Evolutionary conservation across 2,329 filamentous ascomycete genomes (phyloP).

Genomic region (Tolypocladium nubicola): DNA sequence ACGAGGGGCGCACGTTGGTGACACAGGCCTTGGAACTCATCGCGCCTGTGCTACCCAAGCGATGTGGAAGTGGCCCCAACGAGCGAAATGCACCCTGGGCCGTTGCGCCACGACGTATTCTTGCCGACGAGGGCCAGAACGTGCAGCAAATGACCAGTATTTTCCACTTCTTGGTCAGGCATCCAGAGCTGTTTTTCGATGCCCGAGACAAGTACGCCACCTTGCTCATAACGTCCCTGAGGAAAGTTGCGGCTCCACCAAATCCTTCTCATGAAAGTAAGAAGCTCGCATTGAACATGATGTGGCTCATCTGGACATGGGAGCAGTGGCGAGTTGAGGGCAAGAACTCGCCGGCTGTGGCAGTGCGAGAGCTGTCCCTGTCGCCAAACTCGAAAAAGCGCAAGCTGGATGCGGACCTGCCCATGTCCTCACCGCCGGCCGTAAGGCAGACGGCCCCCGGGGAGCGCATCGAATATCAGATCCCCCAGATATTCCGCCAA

Average conservation of each 20-base stretch:
- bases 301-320: constrained; percentile 87
- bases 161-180: constrained; percentile 89
- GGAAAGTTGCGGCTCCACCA: constrained; percentile 75
- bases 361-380: constrained; percentile 37
- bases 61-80: constrained; percentile 59
- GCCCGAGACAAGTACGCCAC: constrained; percentile 83
- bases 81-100: constrained; percentile 81
- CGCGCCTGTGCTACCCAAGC: constrained; percentile 84
- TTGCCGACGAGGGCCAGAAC: constrained; percentile 91
- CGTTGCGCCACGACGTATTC: constrained; percentile 76
- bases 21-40: constrained; percentile 91
- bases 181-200: constrained; percentile 90
- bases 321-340: constrained; percentile 72
- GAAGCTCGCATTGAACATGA: constrained; percentile 81
- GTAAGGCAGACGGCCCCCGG: constrained; percentile 26
- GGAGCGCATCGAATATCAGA: constrained; percentile 55
- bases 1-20: constrained; percentile 83
- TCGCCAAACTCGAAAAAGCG: constrained; percentile 69
- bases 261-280: constrained; percentile 86
- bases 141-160: constrained; percentile 94
- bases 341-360: constrained; percentile 20
- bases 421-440: constrained; percentile 43
- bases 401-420: constrained; percentile 56
- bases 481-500: constrained; percentile 55
- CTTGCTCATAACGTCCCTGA: constrained; percentile 77